Conservation (phyloP, 495 filamentous ascomycete species). For the Letharia lupina region DNA sequence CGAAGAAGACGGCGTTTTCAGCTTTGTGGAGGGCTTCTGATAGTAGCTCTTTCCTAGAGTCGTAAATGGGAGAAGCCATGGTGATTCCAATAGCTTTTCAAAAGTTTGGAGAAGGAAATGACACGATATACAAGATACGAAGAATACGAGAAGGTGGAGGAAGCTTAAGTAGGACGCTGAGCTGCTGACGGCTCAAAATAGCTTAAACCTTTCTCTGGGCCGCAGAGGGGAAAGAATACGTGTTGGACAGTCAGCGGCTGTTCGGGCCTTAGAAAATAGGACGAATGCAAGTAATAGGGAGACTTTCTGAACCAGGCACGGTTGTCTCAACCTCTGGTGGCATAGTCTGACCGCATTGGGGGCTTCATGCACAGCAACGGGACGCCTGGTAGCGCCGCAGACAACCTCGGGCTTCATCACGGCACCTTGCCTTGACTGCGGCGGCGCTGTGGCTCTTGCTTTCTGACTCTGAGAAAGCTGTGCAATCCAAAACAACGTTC, state of each 20-base stretch:
- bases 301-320: neutral
- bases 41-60: constrained; percentile 1
- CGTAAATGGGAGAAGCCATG: constrained; percentile 1
- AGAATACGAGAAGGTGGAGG: neutral
- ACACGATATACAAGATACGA: too few species aligned
- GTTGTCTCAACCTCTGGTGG: neutral
- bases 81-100: neutral
- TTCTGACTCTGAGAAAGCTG: neutral
- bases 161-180: neutral
- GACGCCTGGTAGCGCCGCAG: neutral
- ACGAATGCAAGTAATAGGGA: neutral
- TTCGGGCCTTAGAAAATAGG: neutral
- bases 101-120: neutral
- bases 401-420: neutral
- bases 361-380: constrained; percentile 1
- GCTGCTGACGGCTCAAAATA: neutral
- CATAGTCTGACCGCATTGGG: neutral
- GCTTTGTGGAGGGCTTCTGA: constrained; percentile 14
- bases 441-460: neutral
- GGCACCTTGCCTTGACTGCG: neutral
- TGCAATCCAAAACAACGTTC: neutral
- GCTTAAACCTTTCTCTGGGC: neutral
- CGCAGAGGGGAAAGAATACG: neutral
- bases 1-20: constrained; percentile 12
- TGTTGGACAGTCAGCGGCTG: constrained; percentile 1